Evolutionary conservation across 2,329 filamentous ascomycete species (phyloP), one percentile per base, ranked within the genome.

Genomic region (Claviceps maximensis): DNA sequence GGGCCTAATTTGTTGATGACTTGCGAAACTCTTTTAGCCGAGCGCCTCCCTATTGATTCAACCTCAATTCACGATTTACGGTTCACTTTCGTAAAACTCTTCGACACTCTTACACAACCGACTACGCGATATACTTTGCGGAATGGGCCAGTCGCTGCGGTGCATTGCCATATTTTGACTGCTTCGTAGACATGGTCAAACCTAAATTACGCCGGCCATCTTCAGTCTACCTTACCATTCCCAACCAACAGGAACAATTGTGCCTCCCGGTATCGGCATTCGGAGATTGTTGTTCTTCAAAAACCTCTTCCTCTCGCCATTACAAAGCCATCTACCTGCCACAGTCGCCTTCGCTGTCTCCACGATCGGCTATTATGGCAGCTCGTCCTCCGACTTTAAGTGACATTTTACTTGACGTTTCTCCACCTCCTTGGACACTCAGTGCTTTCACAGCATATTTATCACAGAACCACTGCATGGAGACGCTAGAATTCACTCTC

Each of bases 401-500:
- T 55, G 91, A 97, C 62, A 94, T 98, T 29, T 79, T 98, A 46
- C 80, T 87, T 58, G 93, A 96, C 70, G 81, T 80, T 46, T 87
- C 93, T 38, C 83, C 87, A 9, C 83, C 89, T 42, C 93, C 93
- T 59, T 97, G 89, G 78, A 95, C 90, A 0, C 75, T 96, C 9
- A 84, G 82, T 55, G 91, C 91, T 33, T 97, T 97, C 69, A 97
- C 93, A 82, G 90, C 90, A 53, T 97, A 95, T 63, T 78, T 97
- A 4, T 96, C 91, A 1, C 90, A 95, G 64, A 97, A 97, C 63
- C 91, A 97, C 69, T 98, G 93, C 65, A 74, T 97, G 58, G 93
- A 98, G 69, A 96, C 90, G 1, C 75, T 98, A 41, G 93, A 97
- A 65, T 98, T 98, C 68, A 95, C 90, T 42, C 85, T 96, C 76